Evolutionary conservation across 805 yeast species (phyloP).

Genomic region (Scheffersomyces stipitis): DNA sequence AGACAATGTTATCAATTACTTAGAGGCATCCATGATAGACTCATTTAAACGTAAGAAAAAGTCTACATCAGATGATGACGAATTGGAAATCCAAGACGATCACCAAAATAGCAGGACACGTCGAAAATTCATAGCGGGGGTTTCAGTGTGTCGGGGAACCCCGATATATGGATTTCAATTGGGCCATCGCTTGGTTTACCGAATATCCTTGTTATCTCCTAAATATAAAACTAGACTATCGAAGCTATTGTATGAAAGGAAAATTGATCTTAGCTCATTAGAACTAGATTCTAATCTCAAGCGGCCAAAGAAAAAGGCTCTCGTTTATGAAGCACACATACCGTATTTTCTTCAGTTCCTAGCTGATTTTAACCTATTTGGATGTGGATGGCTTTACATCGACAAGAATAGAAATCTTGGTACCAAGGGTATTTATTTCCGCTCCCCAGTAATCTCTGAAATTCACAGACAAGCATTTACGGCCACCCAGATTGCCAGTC

Average conservation of each 20-base stretch:
- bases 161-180: conserved; percentile 84
- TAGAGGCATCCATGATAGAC: conserved; percentile 44
- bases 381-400: conserved; percentile 74
- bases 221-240: conserved; percentile 54
- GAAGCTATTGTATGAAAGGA: conserved; percentile 36
- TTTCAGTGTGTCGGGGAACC: conserved; percentile 66
- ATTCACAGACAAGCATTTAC: conserved; percentile 1
- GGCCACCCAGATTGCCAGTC: conserved; percentile 4
- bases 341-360: conserved; percentile 76
- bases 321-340: conserved; percentile 71
- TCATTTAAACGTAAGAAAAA: conserved; percentile 32
- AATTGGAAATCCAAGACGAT: conserved; percentile 1
- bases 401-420: conserved; percentile 9
- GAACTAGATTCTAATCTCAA: conserved; percentile 1
- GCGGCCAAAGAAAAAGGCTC: conserved; percentile 1
- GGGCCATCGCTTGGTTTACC: conserved; percentile 64
- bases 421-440: conserved; percentile 39
- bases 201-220: conserved; percentile 68
- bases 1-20: conserved; percentile 33
- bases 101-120: conserved; percentile 2
- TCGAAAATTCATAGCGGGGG: conserved; percentile 53
- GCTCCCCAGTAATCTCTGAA: conserved; percentile 50
- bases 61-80: conserved; percentile 8
- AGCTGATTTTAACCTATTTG: conserved; percentile 78
- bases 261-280: conserved; percentile 4